Percentiles rank a stretch among this genome's conserved stretches.
phyloP scores from a whole-genome alignment of 768 basidiomycete species.

The Pulveroboletus frians region DNA sequence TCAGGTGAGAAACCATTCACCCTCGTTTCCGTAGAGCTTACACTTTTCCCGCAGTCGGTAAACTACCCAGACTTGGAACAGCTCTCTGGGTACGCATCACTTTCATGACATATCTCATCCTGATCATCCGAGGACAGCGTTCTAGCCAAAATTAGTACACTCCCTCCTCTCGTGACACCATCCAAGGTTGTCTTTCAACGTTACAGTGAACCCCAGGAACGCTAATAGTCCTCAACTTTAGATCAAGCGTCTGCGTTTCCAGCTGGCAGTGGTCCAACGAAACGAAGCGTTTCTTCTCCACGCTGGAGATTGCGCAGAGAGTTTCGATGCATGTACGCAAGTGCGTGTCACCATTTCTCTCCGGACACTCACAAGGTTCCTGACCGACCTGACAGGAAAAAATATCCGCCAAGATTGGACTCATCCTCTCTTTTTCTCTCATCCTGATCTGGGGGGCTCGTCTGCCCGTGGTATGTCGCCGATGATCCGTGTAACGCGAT shows the following conservation, averaged over 20 bases:
- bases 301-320: constrained; percentile 97
- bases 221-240: constrained; percentile 28
- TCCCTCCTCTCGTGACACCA: constrained; percentile 91
- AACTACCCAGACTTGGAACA: constrained; percentile 61
- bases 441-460: constrained; percentile 93
- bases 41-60: constrained; percentile 48
- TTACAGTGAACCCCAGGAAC: constrained; percentile 20
- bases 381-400: constrained; percentile 54
- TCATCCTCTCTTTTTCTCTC: constrained; percentile 92
- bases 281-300: constrained; percentile 93
- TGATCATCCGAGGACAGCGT: constrained; percentile 44
- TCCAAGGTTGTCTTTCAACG: constrained; percentile 66
- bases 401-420: constrained; percentile 80
- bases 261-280: constrained; percentile 72
- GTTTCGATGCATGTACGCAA: constrained; percentile 86
- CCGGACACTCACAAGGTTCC: constrained; percentile 3
- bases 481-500: background rate
- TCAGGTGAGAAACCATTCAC: constrained; percentile 46
- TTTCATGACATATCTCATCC: background rate
- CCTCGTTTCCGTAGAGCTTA: background rate
- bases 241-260: constrained; percentile 81
- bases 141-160: constrained; percentile 63
- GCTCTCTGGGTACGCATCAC: constrained; percentile 46
- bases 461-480: constrained; percentile 72
- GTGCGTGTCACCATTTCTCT: constrained; percentile 38